These are phyloP conservation scores for Cladosporium oxysporum DNA, from an alignment of 2,329 filamentous ascomycete genomes.

Conservation along the genomic window DNA sequence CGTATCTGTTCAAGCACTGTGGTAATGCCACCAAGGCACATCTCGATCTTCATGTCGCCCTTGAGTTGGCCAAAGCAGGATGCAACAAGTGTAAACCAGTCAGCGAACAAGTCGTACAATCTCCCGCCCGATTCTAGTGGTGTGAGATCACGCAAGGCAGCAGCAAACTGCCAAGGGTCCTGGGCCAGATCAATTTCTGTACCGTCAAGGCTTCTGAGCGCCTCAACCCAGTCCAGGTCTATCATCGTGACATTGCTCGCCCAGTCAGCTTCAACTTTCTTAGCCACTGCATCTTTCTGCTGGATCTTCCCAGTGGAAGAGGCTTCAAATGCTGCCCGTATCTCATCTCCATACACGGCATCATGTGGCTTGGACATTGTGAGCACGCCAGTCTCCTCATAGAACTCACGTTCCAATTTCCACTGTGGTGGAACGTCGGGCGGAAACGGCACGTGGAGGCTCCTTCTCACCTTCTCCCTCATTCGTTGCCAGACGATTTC, in stretches of 20 bases:
- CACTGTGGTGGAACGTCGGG: neutral
- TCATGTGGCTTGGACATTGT: neutral
- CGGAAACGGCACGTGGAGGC: neutral
- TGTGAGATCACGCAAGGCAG: neutral
- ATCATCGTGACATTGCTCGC: constrained; percentile 3
- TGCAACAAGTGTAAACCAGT: neutral
- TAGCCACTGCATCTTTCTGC: neutral
- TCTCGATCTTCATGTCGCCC: neutral
- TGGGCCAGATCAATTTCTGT: neutral
- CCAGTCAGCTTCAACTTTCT: neutral
- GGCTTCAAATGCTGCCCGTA: neutral
- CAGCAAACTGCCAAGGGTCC: neutral
- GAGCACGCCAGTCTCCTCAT: constrained; percentile 1
- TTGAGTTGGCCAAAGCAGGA: neutral
- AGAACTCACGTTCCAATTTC: neutral
- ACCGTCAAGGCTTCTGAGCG: neutral
- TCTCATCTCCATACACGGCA: neutral
- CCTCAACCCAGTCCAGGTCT: neutral
- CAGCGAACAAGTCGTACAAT: neutral
- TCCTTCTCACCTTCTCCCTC: neutral
- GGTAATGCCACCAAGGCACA: neutral
- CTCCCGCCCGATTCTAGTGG: neutral
- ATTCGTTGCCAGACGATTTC: neutral
- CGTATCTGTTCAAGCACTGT: constrained; percentile 2
- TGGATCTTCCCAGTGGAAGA: neutral